Evolutionary conservation across 2,329 filamentous ascomycete genomes (phyloP).

Genomic region (Trichothecium roseum): DNA sequence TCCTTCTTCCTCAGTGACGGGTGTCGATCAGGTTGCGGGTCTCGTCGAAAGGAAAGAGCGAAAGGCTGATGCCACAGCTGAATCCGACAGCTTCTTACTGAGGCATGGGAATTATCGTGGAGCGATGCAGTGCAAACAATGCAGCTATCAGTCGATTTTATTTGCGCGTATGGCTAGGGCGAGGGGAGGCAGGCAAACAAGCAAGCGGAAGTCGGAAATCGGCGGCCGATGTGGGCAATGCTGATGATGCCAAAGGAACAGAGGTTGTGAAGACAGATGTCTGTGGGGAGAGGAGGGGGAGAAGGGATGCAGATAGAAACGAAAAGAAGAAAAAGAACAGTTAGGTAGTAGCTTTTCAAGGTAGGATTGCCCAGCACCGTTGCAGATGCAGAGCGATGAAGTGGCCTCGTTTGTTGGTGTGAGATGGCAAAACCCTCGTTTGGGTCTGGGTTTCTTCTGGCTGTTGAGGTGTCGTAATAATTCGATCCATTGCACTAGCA

Average conservation of each 20-base stretch:
- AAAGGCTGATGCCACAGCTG: conserved; percentile 6
- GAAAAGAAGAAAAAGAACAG: too few species aligned
- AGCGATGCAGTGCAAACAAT: too few species aligned
- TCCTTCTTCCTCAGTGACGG: not conserved
- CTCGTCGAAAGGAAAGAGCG: not conserved
- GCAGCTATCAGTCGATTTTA: too few species aligned
- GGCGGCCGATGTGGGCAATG: not conserved
- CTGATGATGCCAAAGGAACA: conserved; percentile 1
- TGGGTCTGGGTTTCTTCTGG: not conserved
- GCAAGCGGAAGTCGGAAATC: conserved; percentile 1
- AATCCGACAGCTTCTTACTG: conserved; percentile 7
- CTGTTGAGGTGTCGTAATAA: too few species aligned
- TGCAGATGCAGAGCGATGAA: too few species aligned
- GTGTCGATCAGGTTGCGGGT: conserved; percentile 4
- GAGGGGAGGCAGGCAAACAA: too few species aligned
- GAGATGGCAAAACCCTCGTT: not conserved
- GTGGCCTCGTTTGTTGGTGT: not conserved
- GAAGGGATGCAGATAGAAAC: too few species aligned
- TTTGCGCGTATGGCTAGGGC: not conserved
- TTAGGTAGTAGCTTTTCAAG: too few species aligned
- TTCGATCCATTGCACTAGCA: not conserved
- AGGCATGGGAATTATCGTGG: not conserved
- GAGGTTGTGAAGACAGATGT: too few species aligned
- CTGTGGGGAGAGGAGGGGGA: too few species aligned
- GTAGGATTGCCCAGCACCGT: too few species aligned